Conservation (phyloP, 345 rosid species). For the Geranium rotundifolium region DNA sequence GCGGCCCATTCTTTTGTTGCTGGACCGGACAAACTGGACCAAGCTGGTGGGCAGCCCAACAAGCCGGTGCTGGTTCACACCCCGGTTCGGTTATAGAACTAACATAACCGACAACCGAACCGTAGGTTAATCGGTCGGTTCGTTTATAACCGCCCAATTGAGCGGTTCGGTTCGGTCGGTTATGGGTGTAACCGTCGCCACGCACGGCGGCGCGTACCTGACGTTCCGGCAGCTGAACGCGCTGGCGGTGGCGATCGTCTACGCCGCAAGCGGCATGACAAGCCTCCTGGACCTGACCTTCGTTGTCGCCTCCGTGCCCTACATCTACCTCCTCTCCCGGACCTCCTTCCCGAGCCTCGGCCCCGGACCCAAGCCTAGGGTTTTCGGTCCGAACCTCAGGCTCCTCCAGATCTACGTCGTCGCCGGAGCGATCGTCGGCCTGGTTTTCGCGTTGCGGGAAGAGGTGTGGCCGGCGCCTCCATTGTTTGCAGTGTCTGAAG, state of each 20-base stretch:
- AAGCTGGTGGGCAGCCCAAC: no score
- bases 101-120: no score
- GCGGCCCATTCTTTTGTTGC: no score
- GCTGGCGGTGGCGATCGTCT: conserved; percentile 44
- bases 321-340: conserved; percentile 52
- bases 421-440: conserved; percentile 44
- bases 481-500: no score
- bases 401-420: conserved; percentile 37
- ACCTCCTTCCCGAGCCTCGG: conserved; percentile 42
- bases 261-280: conserved; percentile 64
- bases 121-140: no score
- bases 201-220: conserved; percentile 18
- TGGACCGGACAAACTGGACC: no score
- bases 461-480: no score
- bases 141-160: no score
- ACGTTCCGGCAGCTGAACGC: conserved; percentile 53
- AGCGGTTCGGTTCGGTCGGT: no score
- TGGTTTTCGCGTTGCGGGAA: conserved; percentile 52
- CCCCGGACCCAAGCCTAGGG: conserved; percentile 20
- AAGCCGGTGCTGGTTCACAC: no score
- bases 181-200: no score
- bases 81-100: no score
- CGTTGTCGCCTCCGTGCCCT: conserved; percentile 36
- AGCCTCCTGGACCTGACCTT: conserved; percentile 45
- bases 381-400: conserved; percentile 33